Evolutionary conservation across 176 grass and related monocot species (phyloP), one percentile per base, ranked within the genome.

Genomic region (Raddia distichophylla): DNA sequence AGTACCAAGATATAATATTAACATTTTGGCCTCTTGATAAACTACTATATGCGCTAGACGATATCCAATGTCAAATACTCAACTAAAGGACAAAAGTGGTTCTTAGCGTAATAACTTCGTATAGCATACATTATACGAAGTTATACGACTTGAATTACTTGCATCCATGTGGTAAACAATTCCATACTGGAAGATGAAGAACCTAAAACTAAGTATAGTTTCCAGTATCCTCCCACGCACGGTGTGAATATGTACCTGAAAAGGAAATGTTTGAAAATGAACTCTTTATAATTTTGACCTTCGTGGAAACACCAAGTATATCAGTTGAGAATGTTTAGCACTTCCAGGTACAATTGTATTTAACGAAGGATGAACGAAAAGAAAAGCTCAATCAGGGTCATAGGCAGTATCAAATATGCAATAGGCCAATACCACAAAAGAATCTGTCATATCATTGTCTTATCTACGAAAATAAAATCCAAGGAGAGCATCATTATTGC

Each of bases 181-280:
- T 79, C 94, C 94, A 77, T 89, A 97, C 77, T 97, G 94, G 81
- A 97, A 97, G 60, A 97, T 80, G 60, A 97, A 92, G 77, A 97
- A 97, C 60, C 94, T 92, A 45, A 92, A 84, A 84, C 94, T 97
- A 53, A 92, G 59, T 82, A 97, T 73, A 56, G 87, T 92, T 63
- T 97, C 94, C 64, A 97, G 77, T 87, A 97, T 94, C 51, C 91
- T 89, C 54, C 94, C 94, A 63, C 94, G 82, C 40, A 94, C 11
- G 15, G 90, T 94, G 33, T 92, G 90, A 83, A 97, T 97, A 90
- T 97, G 94, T 73, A 70, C 77, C 94, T 97, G 83, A 77, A 85
- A 80, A 79, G 4, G 37, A 70, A 80, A 83, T 77, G 47, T 73
- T 64, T 4, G 6, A 60, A 91, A 82, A 75, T 64, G n/a, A 60